A percentile compares a stretch with the other conserved stretches of the same genome.
Evolutionary conservation across 108 stramenopile genomes (phyloP).

Genomic region (Mayamaea pseudoterrestris): DNA sequence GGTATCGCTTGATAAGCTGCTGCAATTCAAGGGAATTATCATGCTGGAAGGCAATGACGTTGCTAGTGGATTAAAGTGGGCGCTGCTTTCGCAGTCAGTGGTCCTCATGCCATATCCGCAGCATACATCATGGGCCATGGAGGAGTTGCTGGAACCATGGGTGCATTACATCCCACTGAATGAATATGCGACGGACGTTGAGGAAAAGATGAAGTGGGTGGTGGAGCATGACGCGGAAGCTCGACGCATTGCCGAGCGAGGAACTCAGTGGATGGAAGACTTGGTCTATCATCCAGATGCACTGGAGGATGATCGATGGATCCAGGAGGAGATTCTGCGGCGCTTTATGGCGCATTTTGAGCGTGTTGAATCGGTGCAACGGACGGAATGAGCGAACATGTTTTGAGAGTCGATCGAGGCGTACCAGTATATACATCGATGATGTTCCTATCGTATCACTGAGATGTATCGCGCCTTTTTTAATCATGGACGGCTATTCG

Average conservation of each 20-base stretch:
- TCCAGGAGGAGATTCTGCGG: conserved; percentile 34
- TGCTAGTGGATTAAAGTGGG: conserved; percentile 69
- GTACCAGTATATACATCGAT: no score
- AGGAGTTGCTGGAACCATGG: conserved; percentile 54
- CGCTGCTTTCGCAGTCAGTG: conserved; percentile 43
- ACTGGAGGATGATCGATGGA: conserved; percentile 25
- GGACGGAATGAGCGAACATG: no score
- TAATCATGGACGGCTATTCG: no score
- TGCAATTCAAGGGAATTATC: conserved; percentile 43
- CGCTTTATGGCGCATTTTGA: conserved; percentile 26
- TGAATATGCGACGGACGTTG: conserved; percentile 38
- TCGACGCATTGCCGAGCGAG: conserved; percentile 49
- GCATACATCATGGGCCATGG: conserved; percentile 69
- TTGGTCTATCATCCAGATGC: conserved; percentile 49
- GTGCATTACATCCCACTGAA: conserved; percentile 70
- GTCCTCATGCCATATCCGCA: conserved; percentile 62
- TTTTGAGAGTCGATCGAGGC: no score
- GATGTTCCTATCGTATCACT: no score
- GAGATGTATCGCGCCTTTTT: no score
- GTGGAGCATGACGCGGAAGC: conserved; percentile 50
- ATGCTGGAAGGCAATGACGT: conserved; percentile 74
- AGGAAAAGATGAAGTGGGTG: conserved; percentile 60
- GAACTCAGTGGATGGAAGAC: conserved; percentile 61
- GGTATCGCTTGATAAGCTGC: conserved; percentile 12
- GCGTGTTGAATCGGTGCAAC: no score